Evolutionary conservation across 164 flowering plant genomes (phyloP).

Genomic region (Stephania cephalantha): DNA sequence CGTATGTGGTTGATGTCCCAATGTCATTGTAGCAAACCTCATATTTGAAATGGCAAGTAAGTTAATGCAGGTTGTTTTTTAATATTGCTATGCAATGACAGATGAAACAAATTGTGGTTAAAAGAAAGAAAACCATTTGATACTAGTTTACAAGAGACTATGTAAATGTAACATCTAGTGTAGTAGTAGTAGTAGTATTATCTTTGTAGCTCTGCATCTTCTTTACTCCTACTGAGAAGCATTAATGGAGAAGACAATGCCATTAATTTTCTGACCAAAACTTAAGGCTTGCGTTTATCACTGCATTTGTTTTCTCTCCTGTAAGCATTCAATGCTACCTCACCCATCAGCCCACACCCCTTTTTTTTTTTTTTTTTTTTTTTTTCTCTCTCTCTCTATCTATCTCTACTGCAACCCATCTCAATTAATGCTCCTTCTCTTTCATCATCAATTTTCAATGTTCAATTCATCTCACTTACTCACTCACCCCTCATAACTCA

Average conservation of each 20-base stretch:
- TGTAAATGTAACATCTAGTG: background rate
- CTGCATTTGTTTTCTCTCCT: constrained; percentile 47
- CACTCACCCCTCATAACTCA: too few species aligned
- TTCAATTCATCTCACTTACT: too few species aligned
- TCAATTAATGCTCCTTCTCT: constrained; percentile 33
- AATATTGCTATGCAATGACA: background rate
- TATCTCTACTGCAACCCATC: constrained; percentile 29
- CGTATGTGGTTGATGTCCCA: too few species aligned
- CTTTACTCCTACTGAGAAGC: constrained; percentile 16
- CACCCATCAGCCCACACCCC: constrained; percentile 21
- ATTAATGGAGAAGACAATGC: constrained; percentile 44
- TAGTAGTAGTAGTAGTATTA: background rate
- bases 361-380: background rate
- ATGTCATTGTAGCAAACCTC: too few species aligned
- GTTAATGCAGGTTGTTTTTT: background rate
- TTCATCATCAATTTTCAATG: background rate
- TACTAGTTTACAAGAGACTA: too few species aligned
- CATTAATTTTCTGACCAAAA: constrained; percentile 36
- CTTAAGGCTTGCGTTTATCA: constrained; percentile 46
- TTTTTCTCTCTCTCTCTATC: background rate
- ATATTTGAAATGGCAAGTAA: background rate
- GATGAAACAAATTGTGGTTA: too few species aligned
- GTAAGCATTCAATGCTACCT: constrained; percentile 38
- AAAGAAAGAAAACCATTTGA: background rate
- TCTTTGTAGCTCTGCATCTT: background rate